Evolutionary conservation across 345 rosid genomes (phyloP).

Genomic region (Anacardium occidentale): DNA sequence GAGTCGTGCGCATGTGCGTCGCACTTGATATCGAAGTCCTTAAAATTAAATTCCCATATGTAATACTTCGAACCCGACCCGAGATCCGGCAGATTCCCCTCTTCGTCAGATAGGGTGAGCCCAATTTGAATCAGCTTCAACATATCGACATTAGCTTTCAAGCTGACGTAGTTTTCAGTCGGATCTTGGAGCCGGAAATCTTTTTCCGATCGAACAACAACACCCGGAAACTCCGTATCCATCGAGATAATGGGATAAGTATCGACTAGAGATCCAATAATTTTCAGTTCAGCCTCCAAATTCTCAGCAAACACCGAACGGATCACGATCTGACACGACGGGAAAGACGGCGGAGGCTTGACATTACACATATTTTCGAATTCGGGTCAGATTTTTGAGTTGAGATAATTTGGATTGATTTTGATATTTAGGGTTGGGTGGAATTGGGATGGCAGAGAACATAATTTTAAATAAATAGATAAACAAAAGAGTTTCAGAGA

Average conservation of each 20-base stretch:
- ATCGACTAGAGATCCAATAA: conserved; percentile 41
- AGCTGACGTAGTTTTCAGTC: conserved; percentile 36
- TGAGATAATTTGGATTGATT: not conserved
- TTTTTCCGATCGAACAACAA: conserved; percentile 35
- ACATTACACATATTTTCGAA: not conserved
- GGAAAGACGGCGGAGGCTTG: not conserved
- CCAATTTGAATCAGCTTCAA: conserved; percentile 64
- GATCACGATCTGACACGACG: conserved; percentile 26
- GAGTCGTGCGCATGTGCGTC: conserved; percentile 55
- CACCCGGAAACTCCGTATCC: conserved; percentile 79
- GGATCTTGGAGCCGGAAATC: conserved; percentile 29
- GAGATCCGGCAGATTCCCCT: conserved; percentile 59
- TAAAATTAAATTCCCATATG: conserved; percentile 72
- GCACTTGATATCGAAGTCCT: conserved; percentile 48
- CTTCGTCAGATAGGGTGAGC: conserved; percentile 45
- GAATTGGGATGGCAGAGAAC: not conserved
- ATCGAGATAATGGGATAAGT: conserved; percentile 45
- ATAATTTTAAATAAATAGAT: not conserved
- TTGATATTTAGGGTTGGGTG: conserved; percentile 24
- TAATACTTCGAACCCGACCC: conserved; percentile 30
- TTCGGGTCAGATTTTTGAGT: not conserved
- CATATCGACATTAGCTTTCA: conserved; percentile 55
- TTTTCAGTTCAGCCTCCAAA: conserved; percentile 39
- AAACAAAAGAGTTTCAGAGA: not conserved
- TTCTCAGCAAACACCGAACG: conserved; percentile 57